phyloP scores from a whole-genome alignment of 306 rosid species.

The Casuarina glauca region DNA sequence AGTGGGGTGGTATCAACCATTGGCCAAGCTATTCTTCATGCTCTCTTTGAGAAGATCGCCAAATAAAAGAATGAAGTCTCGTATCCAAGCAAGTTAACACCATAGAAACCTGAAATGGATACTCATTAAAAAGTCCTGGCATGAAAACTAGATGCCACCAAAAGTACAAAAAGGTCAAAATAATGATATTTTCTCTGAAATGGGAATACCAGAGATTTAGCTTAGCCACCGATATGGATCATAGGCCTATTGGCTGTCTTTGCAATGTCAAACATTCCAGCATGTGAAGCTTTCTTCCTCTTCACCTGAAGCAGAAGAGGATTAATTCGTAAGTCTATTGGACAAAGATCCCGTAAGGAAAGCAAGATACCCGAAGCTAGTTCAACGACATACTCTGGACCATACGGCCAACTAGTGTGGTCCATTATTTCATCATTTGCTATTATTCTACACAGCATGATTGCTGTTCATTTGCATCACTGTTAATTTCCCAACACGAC shows the following conservation, averaged over 20 bases:
- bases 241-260: slow-evolving; percentile 92
- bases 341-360: background rate
- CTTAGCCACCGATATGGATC: slow-evolving; percentile 98
- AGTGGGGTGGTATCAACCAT: background rate
- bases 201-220: slow-evolving; percentile 41
- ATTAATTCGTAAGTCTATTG: slow-evolving; percentile 2
- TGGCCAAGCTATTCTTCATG: background rate
- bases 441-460: background rate
- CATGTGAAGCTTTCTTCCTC: slow-evolving; percentile 93
- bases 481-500: background rate
- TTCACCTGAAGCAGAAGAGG: slow-evolving; percentile 59
- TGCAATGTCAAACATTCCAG: slow-evolving; percentile 92
- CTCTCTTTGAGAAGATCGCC: background rate
- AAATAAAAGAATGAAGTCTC: background rate
- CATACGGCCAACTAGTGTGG: background rate
- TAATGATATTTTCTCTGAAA: no score
- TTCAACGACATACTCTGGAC: background rate
- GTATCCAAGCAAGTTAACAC: background rate
- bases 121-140: background rate
- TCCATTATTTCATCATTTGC: background rate
- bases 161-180: background rate
- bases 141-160: background rate
- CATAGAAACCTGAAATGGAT: background rate
- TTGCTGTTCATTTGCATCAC: background rate
- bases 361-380: background rate